phyloP scores from a whole-genome alignment of 176 grass and related monocot species.

The Saccharum spontaneum region DNA sequence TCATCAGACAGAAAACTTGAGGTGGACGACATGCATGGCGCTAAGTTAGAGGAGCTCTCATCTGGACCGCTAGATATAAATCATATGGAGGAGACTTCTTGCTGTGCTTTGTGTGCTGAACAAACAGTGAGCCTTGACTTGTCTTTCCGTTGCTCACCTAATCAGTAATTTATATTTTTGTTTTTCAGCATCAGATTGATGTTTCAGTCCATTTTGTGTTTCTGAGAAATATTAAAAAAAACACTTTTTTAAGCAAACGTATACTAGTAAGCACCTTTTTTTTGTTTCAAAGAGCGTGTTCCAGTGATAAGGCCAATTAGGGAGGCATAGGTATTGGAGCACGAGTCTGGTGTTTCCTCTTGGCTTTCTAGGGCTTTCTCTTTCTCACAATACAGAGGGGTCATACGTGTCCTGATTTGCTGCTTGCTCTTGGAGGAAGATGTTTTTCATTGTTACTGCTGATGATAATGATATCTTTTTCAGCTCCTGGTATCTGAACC shows the following conservation, averaged over 20 bases:
- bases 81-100: no score
- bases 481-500: slow-evolving; percentile 13
- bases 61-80: no score
- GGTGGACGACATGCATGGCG: no score
- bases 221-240: background rate
- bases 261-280: background rate
- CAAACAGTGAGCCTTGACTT: background rate
- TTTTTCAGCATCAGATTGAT: background rate
- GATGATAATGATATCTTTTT: slow-evolving; percentile 10
- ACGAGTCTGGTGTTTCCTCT: slow-evolving; percentile 40
- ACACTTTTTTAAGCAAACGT: no score
- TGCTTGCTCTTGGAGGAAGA: background rate
- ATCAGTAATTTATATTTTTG: background rate
- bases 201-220: background rate
- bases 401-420: slow-evolving; percentile 38
- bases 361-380: slow-evolving; percentile 22
- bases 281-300: background rate
- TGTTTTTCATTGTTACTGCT: slow-evolving; percentile 3
- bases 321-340: slow-evolving; percentile 35
- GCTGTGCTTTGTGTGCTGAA: background rate
- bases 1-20: no score
- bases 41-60: no score
- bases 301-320: background rate
- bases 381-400: background rate
- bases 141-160: background rate